Conservation (phyloP, 352 stramenopile species). For the Phytophthora ohioensis region DNA sequence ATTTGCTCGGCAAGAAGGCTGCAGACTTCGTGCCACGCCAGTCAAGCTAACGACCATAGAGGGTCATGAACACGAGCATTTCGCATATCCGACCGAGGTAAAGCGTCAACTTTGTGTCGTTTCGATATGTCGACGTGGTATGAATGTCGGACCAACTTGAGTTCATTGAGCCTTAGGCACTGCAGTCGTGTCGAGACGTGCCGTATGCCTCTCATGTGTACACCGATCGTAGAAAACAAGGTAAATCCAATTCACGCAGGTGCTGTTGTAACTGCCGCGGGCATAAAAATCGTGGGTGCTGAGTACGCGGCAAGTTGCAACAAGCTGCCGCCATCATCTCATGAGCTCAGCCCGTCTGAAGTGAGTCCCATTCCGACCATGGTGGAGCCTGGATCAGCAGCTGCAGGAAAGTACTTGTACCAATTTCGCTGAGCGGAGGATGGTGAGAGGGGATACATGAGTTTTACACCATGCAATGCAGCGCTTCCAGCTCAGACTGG, state of each 20-base stretch:
- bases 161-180: conserved; percentile 9
- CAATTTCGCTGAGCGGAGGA: conserved; percentile 1
- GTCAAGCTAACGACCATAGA: not conserved
- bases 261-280: not conserved
- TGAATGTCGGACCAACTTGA: no score
- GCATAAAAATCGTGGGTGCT: conserved; percentile 7
- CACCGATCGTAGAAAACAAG: not conserved
- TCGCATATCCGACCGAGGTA: conserved; percentile 20
- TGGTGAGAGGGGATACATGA: conserved; percentile 7
- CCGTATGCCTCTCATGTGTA: not conserved
- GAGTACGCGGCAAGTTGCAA: conserved; percentile 3
- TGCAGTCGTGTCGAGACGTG: not conserved
- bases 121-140: conserved; percentile 12
- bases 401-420: conserved; percentile 16
- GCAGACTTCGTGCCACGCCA: conserved; percentile 12
- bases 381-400: not conserved
- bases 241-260: not conserved
- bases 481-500: no score
- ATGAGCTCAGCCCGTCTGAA: not conserved
- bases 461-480: not conserved
- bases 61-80: not conserved
- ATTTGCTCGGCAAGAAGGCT: conserved; percentile 2
- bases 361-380: conserved; percentile 6
- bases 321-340: not conserved
- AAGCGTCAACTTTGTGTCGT: not conserved